Evolutionary conservation across 1,139 yeast genomes (phyloP), one percentile per base, ranked within the genome.

Genomic region (Geotrichum citri-aurantii): DNA sequence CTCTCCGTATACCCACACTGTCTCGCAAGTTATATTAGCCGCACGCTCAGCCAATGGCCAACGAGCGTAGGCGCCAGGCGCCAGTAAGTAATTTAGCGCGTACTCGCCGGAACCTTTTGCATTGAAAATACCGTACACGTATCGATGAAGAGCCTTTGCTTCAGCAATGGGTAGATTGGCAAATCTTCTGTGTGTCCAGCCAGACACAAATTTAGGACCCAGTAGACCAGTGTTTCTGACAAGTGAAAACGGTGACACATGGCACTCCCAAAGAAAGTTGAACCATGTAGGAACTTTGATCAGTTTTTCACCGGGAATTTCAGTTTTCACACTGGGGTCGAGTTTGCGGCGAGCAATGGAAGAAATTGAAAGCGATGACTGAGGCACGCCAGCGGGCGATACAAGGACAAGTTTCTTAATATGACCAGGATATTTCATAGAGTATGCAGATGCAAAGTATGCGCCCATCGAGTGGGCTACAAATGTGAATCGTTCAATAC

Each of bases 391-490:
- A 0, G 92, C 95, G 0, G 99, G 99, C 1, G 96, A 88, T 1
- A 89, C 84, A 46, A 93, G 76, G 40, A 90, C 79, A 61, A 93
- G 75, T 63, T 83, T 82, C 27, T 81, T 75, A n/a, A 93, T 79
- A 2, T 79, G 76, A 0, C 80, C 76, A 0, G 96, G 95, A 69
- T 89, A 86, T 65, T 84, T 85, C 66, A 85, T 66, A 7, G 93
- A 85, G 71, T 93, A 93, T 11, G 88, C 84, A 62, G 87, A 81
- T 26, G 95, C 85, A 60, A 93, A 73, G 67, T 91, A 91, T 0
- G 97, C 98, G 21, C 99, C 99, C 67, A 91, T 83, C 0, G 98
- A 91, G 72, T 93, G 99, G 0, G 96, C 97, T 61, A 93, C 79
- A 26, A 93, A 72, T 31, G 88, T 83, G 66, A 93, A 85, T 63